Evolutionary conservation across 352 stramenopile species (phyloP), one percentile per base, ranked within the genome.

Genomic region (Phytophthora brassicae): DNA sequence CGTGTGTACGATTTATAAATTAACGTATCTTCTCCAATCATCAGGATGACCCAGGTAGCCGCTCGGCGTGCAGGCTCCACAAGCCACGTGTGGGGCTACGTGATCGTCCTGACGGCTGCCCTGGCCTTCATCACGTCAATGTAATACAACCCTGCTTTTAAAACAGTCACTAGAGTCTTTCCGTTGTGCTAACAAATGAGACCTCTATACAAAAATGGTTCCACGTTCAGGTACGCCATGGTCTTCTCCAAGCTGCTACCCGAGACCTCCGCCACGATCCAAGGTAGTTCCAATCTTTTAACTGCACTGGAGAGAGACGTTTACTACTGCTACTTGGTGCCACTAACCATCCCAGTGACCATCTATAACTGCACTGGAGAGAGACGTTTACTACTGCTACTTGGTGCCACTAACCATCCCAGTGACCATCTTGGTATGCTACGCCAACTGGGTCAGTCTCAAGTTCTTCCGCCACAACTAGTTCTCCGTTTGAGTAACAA

Each of bases 381-480:
- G 62, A 20, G 84, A 93, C 64, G 70, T 88, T 35, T 90, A 90
- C 72, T 93, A 92, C 66, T 90, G 82, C 56, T 94, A 86, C 56
- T 54, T 94, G 33, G 42, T 92, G 23, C 82, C 84, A 39, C 76
- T 90, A 20, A 94, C 84, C 52, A 86, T 94, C 45, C 82, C 84
- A 22, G 78, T 90, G 43, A 79, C 81, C 23, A 84, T 94, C 49
- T 64, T 94, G 45, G 77, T 81, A 29, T 91, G 81, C 70, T 92
- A 92, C 64, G 66, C 78, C 46, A 90, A 90, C 52, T 94, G 84
- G 84, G 82, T 91, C 60, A 88, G 84, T 60, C 79, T 91, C 70
- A 93, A 93, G 69, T 93, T 91, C 70, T 93, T 93, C 66, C 82
- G 82, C 17, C 82, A 93, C 65, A 93, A 91, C 35, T 91, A 75